Percentiles rank a stretch among this genome's conserved stretches.
Conservation (phyloP, 805 yeast species). For the Saccharomycopsis sp. region DNA sequence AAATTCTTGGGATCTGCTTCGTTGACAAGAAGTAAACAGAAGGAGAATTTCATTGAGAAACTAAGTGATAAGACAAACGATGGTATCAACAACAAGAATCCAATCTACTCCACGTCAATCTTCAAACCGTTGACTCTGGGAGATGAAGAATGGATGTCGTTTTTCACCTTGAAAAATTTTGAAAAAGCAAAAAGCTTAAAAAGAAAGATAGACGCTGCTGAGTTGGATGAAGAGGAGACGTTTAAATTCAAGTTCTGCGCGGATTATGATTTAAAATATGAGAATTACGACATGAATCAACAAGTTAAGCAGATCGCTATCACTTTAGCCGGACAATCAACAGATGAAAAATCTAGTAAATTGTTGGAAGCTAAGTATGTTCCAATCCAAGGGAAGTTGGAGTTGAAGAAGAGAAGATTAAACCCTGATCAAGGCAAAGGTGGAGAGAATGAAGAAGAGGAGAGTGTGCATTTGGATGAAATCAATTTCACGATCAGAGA, state of each 20-base stretch:
- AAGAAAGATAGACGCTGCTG: slow-evolving; percentile 36
- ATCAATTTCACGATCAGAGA: slow-evolving; percentile 59
- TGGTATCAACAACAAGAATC: slow-evolving; percentile 28
- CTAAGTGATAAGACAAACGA: slow-evolving; percentile 28
- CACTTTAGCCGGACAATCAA: slow-evolving; percentile 60
- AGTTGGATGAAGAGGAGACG: slow-evolving; percentile 30
- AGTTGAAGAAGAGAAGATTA: slow-evolving; percentile 77
- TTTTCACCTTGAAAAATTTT: slow-evolving; percentile 42
- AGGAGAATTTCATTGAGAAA: slow-evolving; percentile 22
- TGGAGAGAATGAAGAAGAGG: slow-evolving; percentile 43
- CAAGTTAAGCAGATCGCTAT: slow-evolving; percentile 22
- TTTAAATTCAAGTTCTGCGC: slow-evolving; percentile 56
- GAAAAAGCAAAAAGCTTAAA: slow-evolving; percentile 33
- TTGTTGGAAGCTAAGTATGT: slow-evolving; percentile 59
- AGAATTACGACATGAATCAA: slow-evolving; percentile 28
- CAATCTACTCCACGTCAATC: slow-evolving; percentile 46
- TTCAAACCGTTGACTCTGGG: slow-evolving; percentile 63
- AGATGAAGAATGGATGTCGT: slow-evolving; percentile 71
- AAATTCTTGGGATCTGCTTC: slow-evolving; percentile 51
- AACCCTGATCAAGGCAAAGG: slow-evolving; percentile 33
- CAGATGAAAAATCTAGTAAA: slow-evolving; percentile 28
- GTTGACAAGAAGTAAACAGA: slow-evolving; percentile 23
- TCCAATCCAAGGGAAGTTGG: slow-evolving; percentile 70
- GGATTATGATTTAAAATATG: slow-evolving; percentile 69
- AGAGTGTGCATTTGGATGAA: slow-evolving; percentile 50